A percentile compares a stretch with the other conserved stretches of the same genome.
Conservation (phyloP, 768 basidiomycete genomes). For the Agaricus sinodeliciosus region DNA sequence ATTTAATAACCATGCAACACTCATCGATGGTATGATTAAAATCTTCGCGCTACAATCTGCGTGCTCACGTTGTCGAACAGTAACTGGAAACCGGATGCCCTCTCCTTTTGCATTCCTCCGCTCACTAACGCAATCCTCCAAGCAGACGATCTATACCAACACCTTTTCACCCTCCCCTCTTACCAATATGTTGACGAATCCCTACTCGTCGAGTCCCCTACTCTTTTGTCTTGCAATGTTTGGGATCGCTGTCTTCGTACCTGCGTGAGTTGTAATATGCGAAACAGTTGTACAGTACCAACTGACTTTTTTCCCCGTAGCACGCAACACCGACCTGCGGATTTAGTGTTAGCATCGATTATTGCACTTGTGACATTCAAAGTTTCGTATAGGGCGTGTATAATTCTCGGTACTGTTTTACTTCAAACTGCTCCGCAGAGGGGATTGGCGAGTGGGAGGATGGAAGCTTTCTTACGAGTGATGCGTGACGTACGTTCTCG, state of each 20-base stretch:
- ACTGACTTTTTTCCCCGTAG: constrained; percentile 16
- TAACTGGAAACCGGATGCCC: constrained; percentile 59
- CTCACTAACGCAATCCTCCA: constrained; percentile 31
- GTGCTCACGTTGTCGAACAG: constrained; percentile 22
- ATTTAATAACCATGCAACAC: constrained; percentile 58
- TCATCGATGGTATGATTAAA: constrained; percentile 45
- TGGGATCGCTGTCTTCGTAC: constrained; percentile 42
- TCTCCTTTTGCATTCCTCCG: constrained; percentile 43
- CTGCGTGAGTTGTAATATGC: constrained; percentile 40
- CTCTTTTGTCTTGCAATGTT: constrained; percentile 51
- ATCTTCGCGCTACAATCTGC: background rate
- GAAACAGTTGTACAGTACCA: background rate
- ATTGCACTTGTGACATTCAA: constrained; percentile 76
- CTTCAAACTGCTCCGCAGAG: constrained; percentile 82
- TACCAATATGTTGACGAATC: constrained; percentile 54
- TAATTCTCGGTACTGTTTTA: constrained; percentile 78
- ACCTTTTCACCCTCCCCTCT: constrained; percentile 29
- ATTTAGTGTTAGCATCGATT: constrained; percentile 76
- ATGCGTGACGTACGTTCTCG: constrained; percentile 65
- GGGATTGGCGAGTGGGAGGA: constrained; percentile 53
- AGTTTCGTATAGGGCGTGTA: constrained; percentile 79
- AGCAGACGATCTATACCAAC: constrained; percentile 18
- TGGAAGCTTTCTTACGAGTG: constrained; percentile 75
- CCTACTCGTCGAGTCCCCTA: constrained; percentile 64
- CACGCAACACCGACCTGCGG: constrained; percentile 60